phyloP scores from a whole-genome alignment of 1,284 basidiomycete species.

The Ganoderma leucocontextum region DNA sequence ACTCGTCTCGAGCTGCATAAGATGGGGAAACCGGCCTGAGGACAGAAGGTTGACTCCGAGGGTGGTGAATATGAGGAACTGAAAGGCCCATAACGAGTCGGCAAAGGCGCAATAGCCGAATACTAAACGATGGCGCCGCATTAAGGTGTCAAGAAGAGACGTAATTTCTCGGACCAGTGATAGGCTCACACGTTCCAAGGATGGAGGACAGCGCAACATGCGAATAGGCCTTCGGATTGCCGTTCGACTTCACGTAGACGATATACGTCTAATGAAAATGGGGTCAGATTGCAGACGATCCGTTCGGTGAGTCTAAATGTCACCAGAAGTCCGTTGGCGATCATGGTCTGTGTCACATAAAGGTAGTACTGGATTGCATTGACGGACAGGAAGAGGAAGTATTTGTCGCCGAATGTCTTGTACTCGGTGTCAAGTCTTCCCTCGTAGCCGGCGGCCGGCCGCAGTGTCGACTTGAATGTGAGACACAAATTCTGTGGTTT shows the following conservation, averaged over 20 bases:
- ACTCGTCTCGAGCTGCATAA: not conserved
- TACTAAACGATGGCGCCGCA: not conserved
- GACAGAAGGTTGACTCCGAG: not conserved
- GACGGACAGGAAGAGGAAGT: constrained; percentile 2
- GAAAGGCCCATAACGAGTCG: not conserved
- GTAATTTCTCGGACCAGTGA: not conserved
- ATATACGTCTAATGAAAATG: not conserved
- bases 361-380: constrained; percentile 1
- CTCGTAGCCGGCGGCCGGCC: not conserved
- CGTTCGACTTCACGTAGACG: not conserved
- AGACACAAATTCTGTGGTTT: not conserved
- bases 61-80: not conserved
- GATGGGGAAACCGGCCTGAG: not conserved
- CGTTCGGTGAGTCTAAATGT: not conserved
- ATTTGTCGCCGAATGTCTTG: not conserved
- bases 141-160: not conserved
- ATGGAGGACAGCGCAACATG: not conserved
- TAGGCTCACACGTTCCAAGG: constrained; percentile 2
- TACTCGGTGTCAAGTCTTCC: not conserved
- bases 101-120: not conserved
- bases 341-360: constrained; percentile 1
- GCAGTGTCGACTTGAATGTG: not conserved
- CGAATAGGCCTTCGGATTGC: not conserved
- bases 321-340: not conserved
- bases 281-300: not conserved